Conservation (phyloP, 106 monocot genomes). For the Dioscorea zingiberensis region DNA sequence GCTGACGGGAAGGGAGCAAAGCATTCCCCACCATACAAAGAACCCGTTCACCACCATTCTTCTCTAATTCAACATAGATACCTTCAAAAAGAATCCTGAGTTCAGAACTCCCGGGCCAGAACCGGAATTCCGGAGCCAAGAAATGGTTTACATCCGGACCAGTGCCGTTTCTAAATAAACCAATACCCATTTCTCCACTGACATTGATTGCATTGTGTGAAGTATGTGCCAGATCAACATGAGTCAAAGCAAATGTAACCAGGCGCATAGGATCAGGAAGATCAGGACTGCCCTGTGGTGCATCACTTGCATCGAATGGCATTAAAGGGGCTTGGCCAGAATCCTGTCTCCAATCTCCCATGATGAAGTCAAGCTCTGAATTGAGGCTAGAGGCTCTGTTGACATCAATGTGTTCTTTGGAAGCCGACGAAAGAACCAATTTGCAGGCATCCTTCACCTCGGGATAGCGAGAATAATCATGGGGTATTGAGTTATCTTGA, state of each 20-base stretch:
- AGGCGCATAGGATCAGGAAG: constrained; percentile 22
- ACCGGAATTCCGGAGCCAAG: constrained; percentile 26
- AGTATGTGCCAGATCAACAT: constrained; percentile 21
- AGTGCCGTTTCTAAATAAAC: constrained; percentile 30
- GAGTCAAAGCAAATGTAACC: constrained; percentile 25
- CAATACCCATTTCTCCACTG: constrained; percentile 35
- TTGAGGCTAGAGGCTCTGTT: constrained; percentile 11
- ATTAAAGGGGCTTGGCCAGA: constrained; percentile 33
- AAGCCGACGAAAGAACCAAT: constrained; percentile 31
- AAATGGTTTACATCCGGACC: constrained; percentile 4
- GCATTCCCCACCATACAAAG: constrained; percentile 55
- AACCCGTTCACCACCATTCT: constrained; percentile 40
- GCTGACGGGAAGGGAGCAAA: constrained; percentile 30
- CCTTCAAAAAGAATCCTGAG: constrained; percentile 51
- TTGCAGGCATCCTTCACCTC: constrained; percentile 43
- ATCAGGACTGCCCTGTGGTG: not conserved
- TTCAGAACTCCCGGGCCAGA: constrained; percentile 38
- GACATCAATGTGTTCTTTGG: constrained; percentile 18
- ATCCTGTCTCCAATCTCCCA: constrained; percentile 54
- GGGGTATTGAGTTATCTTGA: constrained; percentile 12
- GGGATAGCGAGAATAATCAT: constrained; percentile 33
- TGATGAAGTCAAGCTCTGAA: constrained; percentile 39
- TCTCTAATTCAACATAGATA: constrained; percentile 40
- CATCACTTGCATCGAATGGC: constrained; percentile 44
- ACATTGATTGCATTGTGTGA: constrained; percentile 36